Base-by-base conservation (phyloP, 1,284 basidiomycete species). In the Marasmius sp. region DNA sequence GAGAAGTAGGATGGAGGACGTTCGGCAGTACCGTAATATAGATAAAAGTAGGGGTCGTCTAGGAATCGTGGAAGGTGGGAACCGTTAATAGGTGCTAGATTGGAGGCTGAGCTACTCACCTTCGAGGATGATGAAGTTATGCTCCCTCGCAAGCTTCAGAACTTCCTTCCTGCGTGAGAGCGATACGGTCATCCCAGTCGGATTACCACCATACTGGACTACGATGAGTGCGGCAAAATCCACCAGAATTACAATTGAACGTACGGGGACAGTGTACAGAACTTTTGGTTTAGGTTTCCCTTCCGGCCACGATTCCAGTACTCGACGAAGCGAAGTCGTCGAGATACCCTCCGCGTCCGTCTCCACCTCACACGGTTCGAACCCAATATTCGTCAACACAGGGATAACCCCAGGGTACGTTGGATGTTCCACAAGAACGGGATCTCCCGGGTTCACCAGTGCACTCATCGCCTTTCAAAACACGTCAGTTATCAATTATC, bases 41-140 rank as follows among this genome's bases (percentile, higher is more conserved):
- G 69, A 65, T 85, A 90, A 68, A 81, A 92, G 74, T 93, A 94
- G 2, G 92, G 91, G 71, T 93, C 92, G 71, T 93, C 92, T 89
- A 27, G 27, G 27, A 27, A 36, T 36, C 34, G n/a, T 12, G 38
- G 11, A 41, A 27, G 18, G 18, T n/a, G 37, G n/a, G 54, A 27
- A 55, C 20, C 57, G 10, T 33, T 20, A 6, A 33, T 47, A 5
- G 36, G 43, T 47, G 36, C 38, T 38, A 18, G 22, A 43, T 49
- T 41, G 38, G 38, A 33, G 14, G 57, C 57, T 51, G 47, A 74
- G 75, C 41, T 64, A 84, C 27, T 27, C 27, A 27, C 91, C 92
- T 84, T 97, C 95, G 49, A 97, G 77, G 68, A 97, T 92, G 58
- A 97, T 75, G 67, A 97, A 85, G 69, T 92, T 84, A 72, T 94